phyloP scores from a whole-genome alignment of 2,329 filamentous ascomycete species.

The Clarireedia hainanense region DNA sequence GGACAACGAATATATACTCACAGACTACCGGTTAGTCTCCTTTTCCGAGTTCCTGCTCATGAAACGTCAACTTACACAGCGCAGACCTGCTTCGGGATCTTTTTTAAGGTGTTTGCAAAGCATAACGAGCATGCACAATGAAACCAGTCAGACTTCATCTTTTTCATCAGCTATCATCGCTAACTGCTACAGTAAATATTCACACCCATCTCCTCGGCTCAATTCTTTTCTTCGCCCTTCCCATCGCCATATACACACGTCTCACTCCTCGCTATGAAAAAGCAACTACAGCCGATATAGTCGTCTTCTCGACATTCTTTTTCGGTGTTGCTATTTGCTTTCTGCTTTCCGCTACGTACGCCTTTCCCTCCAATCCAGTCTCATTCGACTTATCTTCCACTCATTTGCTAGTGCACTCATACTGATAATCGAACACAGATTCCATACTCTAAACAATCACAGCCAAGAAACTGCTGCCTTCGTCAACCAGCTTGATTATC shows the following conservation, averaged over 20 bases:
- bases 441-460: slow-evolving; percentile 34
- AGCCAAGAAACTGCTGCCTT: slow-evolving; percentile 29
- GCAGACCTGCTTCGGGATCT: slow-evolving; percentile 8
- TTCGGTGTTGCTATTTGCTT: slow-evolving; percentile 33
- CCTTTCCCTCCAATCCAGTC: too few relatives aligned
- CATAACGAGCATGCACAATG: slow-evolving; percentile 9
- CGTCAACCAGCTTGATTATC: slow-evolving; percentile 34
- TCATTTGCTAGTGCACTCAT: neutral
- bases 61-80: neutral
- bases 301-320: slow-evolving; percentile 35
- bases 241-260: slow-evolving; percentile 25
- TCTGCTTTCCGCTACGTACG: slow-evolving; percentile 28
- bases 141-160: slow-evolving; percentile 3
- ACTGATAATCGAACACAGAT: slow-evolving; percentile 2
- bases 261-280: slow-evolving; percentile 30
- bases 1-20: slow-evolving; percentile 12
- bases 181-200: slow-evolving; percentile 33
- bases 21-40: slow-evolving; percentile 9
- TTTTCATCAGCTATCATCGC: neutral
- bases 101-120: slow-evolving; percentile 7
- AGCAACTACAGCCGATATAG: slow-evolving; percentile 28
- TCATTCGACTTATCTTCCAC: too few relatives aligned
- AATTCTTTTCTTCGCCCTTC: slow-evolving; percentile 25
- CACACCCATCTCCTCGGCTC: slow-evolving; percentile 39
- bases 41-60: too few relatives aligned